Percentiles rank a stretch among this genome's conserved stretches.
Conservation (phyloP, 202 grass and related monocot species). For the Bolboschoenoplectus hybrid region DNA sequence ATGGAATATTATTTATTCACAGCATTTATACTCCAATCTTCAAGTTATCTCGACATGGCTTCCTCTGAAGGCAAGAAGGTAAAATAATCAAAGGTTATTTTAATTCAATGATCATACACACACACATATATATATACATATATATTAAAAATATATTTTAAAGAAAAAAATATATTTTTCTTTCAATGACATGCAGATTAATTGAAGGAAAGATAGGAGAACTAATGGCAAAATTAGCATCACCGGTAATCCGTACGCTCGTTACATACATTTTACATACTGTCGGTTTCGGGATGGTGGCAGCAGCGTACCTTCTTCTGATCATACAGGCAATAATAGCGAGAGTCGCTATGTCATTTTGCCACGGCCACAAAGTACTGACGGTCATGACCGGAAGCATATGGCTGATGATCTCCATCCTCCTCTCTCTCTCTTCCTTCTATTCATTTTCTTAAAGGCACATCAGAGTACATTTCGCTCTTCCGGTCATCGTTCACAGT, state of each 20-base stretch:
- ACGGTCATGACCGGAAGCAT: neutral
- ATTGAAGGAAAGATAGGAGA: no score
- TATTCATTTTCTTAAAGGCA: neutral
- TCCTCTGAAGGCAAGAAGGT: neutral
- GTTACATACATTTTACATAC: no score
- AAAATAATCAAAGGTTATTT: neutral
- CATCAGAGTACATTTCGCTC: neutral
- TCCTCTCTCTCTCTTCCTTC: neutral
- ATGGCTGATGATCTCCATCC: neutral
- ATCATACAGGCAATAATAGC: neutral
- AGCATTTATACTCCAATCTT: neutral
- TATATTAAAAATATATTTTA: no score
- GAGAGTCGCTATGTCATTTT: neutral
- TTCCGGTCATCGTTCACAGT: neutral
- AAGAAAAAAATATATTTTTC: no score
- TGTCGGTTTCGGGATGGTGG: neutral
- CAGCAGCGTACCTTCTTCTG: neutral
- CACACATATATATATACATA: no score
- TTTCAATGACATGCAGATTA: neutral
- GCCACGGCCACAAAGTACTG: neutral
- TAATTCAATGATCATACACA: neutral
- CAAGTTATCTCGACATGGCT: neutral
- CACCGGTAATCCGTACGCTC: no score
- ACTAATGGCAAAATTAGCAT: no score
- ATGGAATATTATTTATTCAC: no score